Evolutionary conservation across 2,329 filamentous ascomycete species (phyloP).

Genomic region (Plenodomus lindquistii): DNA sequence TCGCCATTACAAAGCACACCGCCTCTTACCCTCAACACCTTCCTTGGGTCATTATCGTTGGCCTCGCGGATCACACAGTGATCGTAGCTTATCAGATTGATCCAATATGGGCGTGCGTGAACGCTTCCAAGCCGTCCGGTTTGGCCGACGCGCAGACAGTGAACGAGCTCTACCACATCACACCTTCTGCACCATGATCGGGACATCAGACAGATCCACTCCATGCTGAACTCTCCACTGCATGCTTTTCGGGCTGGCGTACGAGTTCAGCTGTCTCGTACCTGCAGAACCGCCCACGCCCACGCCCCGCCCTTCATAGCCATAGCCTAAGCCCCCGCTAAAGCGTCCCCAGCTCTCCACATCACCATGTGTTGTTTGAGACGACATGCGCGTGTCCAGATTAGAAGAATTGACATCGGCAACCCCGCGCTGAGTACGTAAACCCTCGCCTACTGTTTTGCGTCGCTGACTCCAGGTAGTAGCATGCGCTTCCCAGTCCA

Average conservation of each 20-base stretch:
- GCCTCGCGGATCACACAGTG: neutral
- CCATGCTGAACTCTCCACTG: constrained; percentile 33
- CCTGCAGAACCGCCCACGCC: constrained; percentile 44
- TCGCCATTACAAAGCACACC: neutral
- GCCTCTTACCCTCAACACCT: neutral
- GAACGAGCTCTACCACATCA: constrained; percentile 1
- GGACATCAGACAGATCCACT: constrained; percentile 40
- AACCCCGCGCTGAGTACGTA: constrained; percentile 18
- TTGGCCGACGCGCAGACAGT: neutral
- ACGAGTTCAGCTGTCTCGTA: constrained; percentile 36
- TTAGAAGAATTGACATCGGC: constrained; percentile 8
- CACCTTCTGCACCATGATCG: constrained; percentile 30
- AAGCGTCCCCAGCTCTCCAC: constrained; percentile 34
- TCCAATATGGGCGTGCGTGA: too few relatives aligned
- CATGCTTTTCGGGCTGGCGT: constrained; percentile 36
- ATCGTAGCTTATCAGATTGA: neutral
- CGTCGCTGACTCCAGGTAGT: constrained; percentile 35
- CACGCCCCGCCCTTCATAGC: constrained; percentile 38
- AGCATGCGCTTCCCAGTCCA: constrained; percentile 33
- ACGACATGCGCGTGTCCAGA: constrained; percentile 4
- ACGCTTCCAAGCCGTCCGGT: too few relatives aligned
- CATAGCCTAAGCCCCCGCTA: constrained; percentile 41
- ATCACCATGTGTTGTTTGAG: constrained; percentile 7
- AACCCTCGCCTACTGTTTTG: constrained; percentile 33
- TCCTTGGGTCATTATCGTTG: neutral